These are phyloP conservation scores for Botryotinia calthae DNA, from an alignment of 2,329 filamentous ascomycete genomes.

Conservation along the genomic window DNA sequence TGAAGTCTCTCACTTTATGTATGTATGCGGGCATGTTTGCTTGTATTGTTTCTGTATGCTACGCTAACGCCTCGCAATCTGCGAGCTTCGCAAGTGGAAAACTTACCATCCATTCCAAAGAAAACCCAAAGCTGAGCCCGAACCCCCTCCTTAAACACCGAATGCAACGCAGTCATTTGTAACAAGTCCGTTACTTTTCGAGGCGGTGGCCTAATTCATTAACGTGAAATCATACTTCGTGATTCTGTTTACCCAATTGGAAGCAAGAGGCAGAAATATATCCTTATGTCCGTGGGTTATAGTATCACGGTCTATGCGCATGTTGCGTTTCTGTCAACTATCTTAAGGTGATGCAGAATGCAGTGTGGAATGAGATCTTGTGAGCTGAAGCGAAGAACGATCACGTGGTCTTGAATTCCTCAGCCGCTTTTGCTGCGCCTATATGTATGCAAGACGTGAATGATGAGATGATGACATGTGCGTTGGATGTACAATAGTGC, in stretches of 20 bases:
- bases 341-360: conserved; percentile 3
- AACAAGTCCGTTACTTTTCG: background rate
- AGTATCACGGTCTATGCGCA: background rate
- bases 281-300: background rate
- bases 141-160: background rate
- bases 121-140: background rate
- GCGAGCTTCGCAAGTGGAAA: background rate
- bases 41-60: background rate
- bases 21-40: background rate
- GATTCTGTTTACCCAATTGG: conserved; percentile 9
- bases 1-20: background rate
- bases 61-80: background rate
- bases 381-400: conserved; percentile 9
- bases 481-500: background rate
- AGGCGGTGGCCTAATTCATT: conserved; percentile 9
- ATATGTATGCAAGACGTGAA: background rate
- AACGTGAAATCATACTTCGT: background rate
- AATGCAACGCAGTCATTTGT: conserved; percentile 5
- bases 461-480: conserved; percentile 5
- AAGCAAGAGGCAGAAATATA: background rate
- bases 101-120: background rate
- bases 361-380: background rate
- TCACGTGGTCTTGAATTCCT: background rate
- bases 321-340: conserved; percentile 1
- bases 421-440: background rate